Evolutionary conservation across 257 asterid species (phyloP).

Genomic region (Agastache rugosa): DNA sequence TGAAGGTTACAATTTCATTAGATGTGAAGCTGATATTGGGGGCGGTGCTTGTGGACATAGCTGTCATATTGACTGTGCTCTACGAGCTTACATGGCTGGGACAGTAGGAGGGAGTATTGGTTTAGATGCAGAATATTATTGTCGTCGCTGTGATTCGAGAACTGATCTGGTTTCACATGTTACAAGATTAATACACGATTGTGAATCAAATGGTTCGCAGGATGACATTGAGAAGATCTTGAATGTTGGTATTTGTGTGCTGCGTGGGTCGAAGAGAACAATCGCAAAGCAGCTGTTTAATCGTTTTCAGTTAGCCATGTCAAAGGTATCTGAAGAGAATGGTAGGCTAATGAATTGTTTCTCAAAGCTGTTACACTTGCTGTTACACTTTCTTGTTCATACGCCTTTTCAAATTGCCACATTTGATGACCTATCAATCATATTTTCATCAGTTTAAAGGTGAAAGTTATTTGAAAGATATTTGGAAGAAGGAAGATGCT

Average conservation of each 20-base stretch:
- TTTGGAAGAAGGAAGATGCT: conserved; percentile 57
- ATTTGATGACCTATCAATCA: conserved; percentile 34
- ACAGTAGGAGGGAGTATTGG: conserved; percentile 81
- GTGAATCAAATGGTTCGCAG: conserved; percentile 55
- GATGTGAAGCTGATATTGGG: conserved; percentile 64
- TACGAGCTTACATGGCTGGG: conserved; percentile 87
- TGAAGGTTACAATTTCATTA: conserved; percentile 56
- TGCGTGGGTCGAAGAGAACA: conserved; percentile 60
- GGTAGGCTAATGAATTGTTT: conserved; percentile 41
- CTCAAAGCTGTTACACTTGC: conserved; percentile 32
- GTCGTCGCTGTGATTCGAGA: conserved; percentile 87
- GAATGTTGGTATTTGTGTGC: conserved; percentile 52
- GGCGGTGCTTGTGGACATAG: conserved; percentile 72
- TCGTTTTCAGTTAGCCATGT: conserved; percentile 58
- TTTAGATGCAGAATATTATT: conserved; percentile 82
- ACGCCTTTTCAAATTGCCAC: conserved; percentile 18
- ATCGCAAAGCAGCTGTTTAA: conserved; percentile 56
- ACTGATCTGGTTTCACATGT: conserved; percentile 71
- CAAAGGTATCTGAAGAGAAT: conserved; percentile 60
- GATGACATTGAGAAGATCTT: conserved; percentile 61
- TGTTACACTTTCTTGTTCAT: conserved; percentile 32
- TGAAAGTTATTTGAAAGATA: conserved; percentile 53
- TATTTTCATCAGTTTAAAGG: conserved; percentile 61
- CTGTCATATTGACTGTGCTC: conserved; percentile 78
- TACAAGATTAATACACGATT: conserved; percentile 51